Conservation (phyloP, 805 yeast species). For the Alloascoidea africana region DNA sequence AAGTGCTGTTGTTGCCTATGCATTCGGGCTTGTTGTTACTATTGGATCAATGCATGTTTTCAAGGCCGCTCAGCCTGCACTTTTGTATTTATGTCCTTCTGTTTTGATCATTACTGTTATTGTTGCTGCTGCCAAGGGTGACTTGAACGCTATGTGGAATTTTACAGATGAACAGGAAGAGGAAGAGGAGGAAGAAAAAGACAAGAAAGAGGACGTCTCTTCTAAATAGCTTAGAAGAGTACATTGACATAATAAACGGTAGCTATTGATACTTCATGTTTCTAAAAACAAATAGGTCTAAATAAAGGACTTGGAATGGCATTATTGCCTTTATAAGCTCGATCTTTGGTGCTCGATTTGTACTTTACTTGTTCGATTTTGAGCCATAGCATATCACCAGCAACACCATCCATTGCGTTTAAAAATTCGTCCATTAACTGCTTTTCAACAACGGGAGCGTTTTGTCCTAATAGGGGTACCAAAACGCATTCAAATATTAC, state of each 20-base stretch:
- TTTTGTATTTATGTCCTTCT: slow-evolving; percentile 45
- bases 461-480: background rate
- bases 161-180: slow-evolving; percentile 18
- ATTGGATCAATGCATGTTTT: slow-evolving; percentile 22
- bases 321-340: too few species aligned
- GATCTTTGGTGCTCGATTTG: too few species aligned
- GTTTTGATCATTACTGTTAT: slow-evolving; percentile 19
- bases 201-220: slow-evolving; percentile 4
- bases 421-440: background rate
- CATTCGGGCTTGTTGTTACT: slow-evolving; percentile 29
- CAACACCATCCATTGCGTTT: background rate
- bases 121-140: slow-evolving; percentile 25
- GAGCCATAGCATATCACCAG: slow-evolving; percentile 1
- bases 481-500: background rate
- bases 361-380: background rate
- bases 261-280: too few species aligned
- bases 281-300: too few species aligned
- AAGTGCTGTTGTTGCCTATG: slow-evolving; percentile 30
- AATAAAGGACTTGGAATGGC: too few species aligned
- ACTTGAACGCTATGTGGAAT: slow-evolving; percentile 23
- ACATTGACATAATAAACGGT: too few species aligned
- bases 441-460: background rate
- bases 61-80: slow-evolving; percentile 48
- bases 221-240: too few species aligned
- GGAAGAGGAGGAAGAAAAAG: slow-evolving; percentile 10